phyloP scores from a whole-genome alignment of 2,329 filamentous ascomycete genomes.

The Calonectria hongkongensis region DNA sequence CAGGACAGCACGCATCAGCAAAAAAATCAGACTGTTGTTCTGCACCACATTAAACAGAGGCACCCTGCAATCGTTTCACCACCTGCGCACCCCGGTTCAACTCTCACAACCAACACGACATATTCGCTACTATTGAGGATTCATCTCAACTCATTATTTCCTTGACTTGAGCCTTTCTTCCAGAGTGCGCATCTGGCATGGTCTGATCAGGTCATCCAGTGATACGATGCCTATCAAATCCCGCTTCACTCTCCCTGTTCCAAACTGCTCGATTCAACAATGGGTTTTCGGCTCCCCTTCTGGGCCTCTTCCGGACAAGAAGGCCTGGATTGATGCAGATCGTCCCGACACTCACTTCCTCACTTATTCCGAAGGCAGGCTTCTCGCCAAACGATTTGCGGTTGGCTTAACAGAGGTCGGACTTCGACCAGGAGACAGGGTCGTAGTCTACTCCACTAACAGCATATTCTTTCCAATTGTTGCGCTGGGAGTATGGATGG shows the following conservation, averaged over 20 bases:
- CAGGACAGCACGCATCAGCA: not conserved
- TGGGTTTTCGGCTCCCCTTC: conserved; percentile 73
- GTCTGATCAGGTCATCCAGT: not conserved
- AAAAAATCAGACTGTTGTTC: not conserved
- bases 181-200: not conserved
- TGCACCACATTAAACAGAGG: not conserved
- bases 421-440: conserved; percentile 79
- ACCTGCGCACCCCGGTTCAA: conserved; percentile 17
- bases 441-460: conserved; percentile 84
- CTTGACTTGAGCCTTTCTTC: not conserved
- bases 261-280: conserved; percentile 70
- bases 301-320: conserved; percentile 64
- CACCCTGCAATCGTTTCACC: conserved; percentile 21
- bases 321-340: conserved; percentile 78
- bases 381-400: conserved; percentile 83
- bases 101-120: conserved; percentile 17
- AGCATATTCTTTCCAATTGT: conserved; percentile 82
- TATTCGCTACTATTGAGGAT: not conserved
- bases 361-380: conserved; percentile 78
- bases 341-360: conserved; percentile 80
- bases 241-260: conserved; percentile 66
- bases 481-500: conserved; percentile 84
- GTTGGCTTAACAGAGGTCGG: conserved; percentile 79
- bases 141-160: not conserved
- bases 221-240: conserved; percentile 68